Conservation (phyloP, 345 rosid species). For the Trapa bicornis region DNA sequence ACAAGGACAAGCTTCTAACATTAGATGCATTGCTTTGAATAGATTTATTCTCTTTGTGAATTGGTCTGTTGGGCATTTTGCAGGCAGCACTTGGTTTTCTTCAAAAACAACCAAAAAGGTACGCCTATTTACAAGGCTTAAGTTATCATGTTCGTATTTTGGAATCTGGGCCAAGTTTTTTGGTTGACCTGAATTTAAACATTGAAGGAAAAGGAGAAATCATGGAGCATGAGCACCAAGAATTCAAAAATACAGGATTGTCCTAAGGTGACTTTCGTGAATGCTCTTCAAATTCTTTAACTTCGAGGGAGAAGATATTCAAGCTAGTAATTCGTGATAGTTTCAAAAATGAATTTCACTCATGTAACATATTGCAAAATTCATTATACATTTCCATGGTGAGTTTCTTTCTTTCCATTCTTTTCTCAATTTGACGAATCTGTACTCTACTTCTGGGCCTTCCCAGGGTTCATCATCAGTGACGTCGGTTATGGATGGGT, state of each 20-base stretch:
- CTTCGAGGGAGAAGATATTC: no score
- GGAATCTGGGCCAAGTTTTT: no score
- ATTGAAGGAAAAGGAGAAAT: neutral
- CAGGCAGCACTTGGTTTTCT: slow-evolving; percentile 82
- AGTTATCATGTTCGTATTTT: neutral
- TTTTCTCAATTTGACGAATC: neutral
- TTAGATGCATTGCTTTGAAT: neutral
- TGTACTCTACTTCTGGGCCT: slow-evolving; percentile 29
- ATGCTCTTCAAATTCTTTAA: neutral
- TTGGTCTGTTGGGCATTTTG: slow-evolving; percentile 10
- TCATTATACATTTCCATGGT: no score
- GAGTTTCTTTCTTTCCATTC: neutral
- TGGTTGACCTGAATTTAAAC: neutral
- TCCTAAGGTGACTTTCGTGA: neutral
- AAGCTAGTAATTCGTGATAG: no score
- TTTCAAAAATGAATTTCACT: no score
- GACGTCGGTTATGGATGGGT: slow-evolving; percentile 82
- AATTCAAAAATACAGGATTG: neutral
- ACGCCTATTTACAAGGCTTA: neutral
- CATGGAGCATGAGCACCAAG: neutral
- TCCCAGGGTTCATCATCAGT: slow-evolving; percentile 38
- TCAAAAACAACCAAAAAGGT: slow-evolving; percentile 81
- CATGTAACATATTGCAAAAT: no score
- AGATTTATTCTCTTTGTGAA: neutral
- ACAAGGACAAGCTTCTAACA: slow-evolving; percentile 23